Conservation (phyloP, 1,284 basidiomycete species). For the Sphaerobolus stellatus region DNA sequence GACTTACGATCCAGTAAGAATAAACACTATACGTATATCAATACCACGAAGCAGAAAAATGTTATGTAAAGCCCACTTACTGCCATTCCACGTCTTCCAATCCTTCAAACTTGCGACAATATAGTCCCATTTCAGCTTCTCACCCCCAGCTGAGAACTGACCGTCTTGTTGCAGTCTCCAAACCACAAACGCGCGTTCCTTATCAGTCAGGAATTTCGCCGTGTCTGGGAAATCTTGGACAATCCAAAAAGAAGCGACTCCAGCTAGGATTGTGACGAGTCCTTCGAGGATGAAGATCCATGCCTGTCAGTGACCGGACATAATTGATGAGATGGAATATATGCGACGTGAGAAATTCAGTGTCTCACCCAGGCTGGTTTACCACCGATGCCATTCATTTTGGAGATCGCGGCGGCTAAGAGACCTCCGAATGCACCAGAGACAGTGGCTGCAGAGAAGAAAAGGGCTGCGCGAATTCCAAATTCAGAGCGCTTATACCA, state of each 20-base stretch:
- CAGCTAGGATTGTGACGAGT: conserved; percentile 64
- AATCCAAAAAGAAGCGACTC: conserved; percentile 68
- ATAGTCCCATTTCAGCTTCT: conserved; percentile 59
- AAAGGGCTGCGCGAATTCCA: conserved; percentile 62
- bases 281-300: conserved; percentile 77
- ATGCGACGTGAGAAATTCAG: background rate
- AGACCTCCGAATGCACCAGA: conserved; percentile 62
- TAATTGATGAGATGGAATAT: too few relatives aligned
- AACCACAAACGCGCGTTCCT: conserved; percentile 67
- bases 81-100: conserved; percentile 73
- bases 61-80: conserved; percentile 36
- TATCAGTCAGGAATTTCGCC: conserved; percentile 70
- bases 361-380: conserved; percentile 45
- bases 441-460: conserved; percentile 73
- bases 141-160: conserved; percentile 72
- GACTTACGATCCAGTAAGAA: conserved; percentile 46
- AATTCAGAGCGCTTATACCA: conserved; percentile 74
- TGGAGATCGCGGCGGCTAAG: conserved; percentile 56
- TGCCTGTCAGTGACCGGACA: conserved; percentile 44
- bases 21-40: conserved; percentile 41
- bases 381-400: conserved; percentile 66
- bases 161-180: conserved; percentile 66
- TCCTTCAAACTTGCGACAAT: conserved; percentile 61
- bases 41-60: background rate
- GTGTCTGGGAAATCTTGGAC: conserved; percentile 81